Evolutionary conservation across 116 monocot species (phyloP).

Genomic region (Phalaenopsis hybrid): DNA sequence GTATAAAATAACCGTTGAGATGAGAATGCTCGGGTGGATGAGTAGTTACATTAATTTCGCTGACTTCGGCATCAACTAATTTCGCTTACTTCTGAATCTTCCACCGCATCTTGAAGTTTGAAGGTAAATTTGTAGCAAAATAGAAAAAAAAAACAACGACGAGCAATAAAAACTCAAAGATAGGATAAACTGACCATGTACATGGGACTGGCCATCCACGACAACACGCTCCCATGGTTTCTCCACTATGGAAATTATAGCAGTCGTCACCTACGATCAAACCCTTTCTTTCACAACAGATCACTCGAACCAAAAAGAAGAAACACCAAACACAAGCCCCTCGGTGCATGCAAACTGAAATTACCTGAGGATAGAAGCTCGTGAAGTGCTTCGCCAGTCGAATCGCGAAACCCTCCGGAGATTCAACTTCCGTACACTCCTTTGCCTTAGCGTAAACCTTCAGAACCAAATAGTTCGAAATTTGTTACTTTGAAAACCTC

Average conservation of each 20-base stretch:
- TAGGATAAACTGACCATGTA: slow-evolving; percentile 48
- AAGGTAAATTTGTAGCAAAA: background rate
- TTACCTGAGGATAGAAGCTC: slow-evolving; percentile 69
- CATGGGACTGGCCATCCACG: slow-evolving; percentile 55
- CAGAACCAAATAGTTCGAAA: background rate
- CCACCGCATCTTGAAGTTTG: background rate
- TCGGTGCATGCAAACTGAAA: background rate
- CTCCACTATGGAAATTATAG: slow-evolving; percentile 57
- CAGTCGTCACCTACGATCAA: slow-evolving; percentile 43
- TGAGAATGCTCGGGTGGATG: no score
- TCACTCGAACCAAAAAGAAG: background rate
- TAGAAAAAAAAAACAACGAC: background rate
- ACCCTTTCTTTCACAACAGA: background rate
- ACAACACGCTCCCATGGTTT: slow-evolving; percentile 84
- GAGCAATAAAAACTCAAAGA: background rate
- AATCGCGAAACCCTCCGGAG: slow-evolving; percentile 69
- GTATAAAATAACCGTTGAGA: no score
- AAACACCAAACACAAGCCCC: background rate
- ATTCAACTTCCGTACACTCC: slow-evolving; percentile 55
- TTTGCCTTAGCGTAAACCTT: slow-evolving; percentile 95
- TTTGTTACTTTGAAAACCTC: slow-evolving; percentile 1
- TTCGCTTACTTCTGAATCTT: background rate
- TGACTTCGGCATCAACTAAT: background rate
- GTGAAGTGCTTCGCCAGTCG: slow-evolving; percentile 74
- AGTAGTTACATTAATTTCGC: background rate